Conservation (phyloP, 2,329 filamentous ascomycete genomes). For the Conoideocrella luteorostrata region DNA sequence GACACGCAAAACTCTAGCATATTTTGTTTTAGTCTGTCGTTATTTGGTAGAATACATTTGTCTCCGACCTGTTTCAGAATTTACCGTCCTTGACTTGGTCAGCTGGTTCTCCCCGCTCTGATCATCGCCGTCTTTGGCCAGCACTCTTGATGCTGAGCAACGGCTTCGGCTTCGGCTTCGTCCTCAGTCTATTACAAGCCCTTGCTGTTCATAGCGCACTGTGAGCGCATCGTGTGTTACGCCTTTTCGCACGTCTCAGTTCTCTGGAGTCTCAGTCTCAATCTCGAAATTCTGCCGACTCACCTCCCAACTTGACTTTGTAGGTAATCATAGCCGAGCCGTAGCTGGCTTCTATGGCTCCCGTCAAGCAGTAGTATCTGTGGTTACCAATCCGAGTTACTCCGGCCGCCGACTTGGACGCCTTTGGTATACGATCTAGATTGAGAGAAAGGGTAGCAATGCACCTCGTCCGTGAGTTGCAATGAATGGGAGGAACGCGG, state of each 20-base stretch:
- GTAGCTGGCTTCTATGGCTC: constrained; percentile 30
- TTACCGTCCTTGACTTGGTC: too few relatives aligned
- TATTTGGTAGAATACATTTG: too few relatives aligned
- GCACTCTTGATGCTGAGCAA: too few relatives aligned
- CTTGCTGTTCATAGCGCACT: constrained; percentile 24
- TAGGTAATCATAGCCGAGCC: constrained; percentile 33
- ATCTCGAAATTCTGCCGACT: constrained; percentile 6
- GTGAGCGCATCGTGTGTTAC: constrained; percentile 31
- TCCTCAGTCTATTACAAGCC: too few relatives aligned
- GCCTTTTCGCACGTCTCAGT: too few relatives aligned
- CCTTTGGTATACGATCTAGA: constrained; percentile 25
- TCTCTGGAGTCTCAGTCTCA: too few relatives aligned
- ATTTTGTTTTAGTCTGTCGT: too few relatives aligned
- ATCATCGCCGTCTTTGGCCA: too few relatives aligned
- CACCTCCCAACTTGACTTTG: constrained; percentile 30
- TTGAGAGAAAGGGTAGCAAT: constrained; percentile 30
- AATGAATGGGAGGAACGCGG: constrained; percentile 23
- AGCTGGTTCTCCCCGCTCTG: too few relatives aligned
- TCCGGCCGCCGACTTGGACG: constrained; percentile 23
- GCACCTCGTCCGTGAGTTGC: constrained; percentile 21
- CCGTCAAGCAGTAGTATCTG: constrained; percentile 30
- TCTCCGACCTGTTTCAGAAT: too few relatives aligned
- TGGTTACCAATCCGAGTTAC: constrained; percentile 28
- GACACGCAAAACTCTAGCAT: too few relatives aligned
- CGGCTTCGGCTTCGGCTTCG: too few relatives aligned